Evolutionary conservation across 2,329 filamentous ascomycete genomes (phyloP).

Genomic region (Penicillium sp.): DNA sequence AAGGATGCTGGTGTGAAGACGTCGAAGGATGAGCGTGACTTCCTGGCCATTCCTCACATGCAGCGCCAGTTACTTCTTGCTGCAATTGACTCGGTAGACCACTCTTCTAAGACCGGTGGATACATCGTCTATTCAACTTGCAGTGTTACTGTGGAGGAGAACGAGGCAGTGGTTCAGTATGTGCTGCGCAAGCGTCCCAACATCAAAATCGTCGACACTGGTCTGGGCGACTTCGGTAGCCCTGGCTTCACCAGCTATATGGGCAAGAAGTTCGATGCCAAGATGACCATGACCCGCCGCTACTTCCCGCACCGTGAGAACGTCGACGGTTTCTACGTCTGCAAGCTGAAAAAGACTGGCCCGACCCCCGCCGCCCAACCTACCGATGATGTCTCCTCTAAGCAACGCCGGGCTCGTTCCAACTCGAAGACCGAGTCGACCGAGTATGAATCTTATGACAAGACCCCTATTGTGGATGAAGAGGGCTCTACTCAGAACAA

Average conservation of each 20-base stretch:
- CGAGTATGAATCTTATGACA: conserved; percentile 62
- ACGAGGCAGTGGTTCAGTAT: conserved; percentile 92
- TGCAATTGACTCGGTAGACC: conserved; percentile 93
- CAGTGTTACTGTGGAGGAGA: conserved; percentile 90
- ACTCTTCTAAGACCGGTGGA: conserved; percentile 87
- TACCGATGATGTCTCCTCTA: conserved; percentile 29
- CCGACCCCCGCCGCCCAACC: conserved; percentile 62
- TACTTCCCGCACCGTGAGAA: conserved; percentile 94
- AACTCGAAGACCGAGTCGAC: conserved; percentile 28
- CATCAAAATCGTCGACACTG: conserved; percentile 89
- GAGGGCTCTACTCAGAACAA: conserved; percentile 33
- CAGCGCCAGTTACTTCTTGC: conserved; percentile 93
- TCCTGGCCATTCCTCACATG: conserved; percentile 87
- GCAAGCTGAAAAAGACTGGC: conserved; percentile 92
- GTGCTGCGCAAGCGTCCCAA: conserved; percentile 90
- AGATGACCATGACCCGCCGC: conserved; percentile 78
- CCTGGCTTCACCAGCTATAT: conserved; percentile 90
- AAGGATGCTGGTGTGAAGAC: conserved; percentile 98
- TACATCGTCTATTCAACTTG: conserved; percentile 98
- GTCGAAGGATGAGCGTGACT: conserved; percentile 95
- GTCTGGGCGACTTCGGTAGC: conserved; percentile 79
- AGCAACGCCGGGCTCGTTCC: conserved; percentile 22
- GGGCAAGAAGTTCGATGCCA: conserved; percentile 88
- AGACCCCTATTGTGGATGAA: conserved; percentile 65
- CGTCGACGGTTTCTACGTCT: conserved; percentile 97